These are phyloP conservation scores for Helicosporidium sp. DNA, from an alignment of 139 green algal species.

Conservation along the genomic window DNA sequence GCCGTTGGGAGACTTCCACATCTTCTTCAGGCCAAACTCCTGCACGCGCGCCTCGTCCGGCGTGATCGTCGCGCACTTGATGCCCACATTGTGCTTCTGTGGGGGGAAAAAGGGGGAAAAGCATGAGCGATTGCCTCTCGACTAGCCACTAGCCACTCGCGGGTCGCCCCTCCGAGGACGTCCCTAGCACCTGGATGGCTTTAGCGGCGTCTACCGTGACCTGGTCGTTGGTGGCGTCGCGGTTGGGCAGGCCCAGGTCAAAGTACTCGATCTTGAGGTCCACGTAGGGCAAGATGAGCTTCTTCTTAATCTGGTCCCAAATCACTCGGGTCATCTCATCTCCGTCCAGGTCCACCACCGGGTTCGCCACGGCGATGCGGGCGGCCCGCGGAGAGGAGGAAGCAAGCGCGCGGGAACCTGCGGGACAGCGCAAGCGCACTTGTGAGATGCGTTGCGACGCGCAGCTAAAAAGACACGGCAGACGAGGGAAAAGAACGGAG, in stretches of 20 bases:
- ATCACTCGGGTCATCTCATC: constrained; percentile 69
- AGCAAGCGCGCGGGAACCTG: no score
- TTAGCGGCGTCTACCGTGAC: constrained; percentile 71
- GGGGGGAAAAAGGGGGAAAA: neutral
- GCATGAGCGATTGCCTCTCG: no score
- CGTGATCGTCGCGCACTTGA: constrained; percentile 97
- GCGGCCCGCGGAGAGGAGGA: no score
- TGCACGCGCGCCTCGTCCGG: constrained; percentile 83
- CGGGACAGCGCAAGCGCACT: no score
- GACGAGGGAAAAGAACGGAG: no score
- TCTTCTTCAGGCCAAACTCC: constrained; percentile 89
- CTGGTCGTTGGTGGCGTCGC: constrained; percentile 61
- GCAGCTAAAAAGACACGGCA: no score
- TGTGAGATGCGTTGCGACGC: no score
- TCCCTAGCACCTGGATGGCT: constrained; percentile 45
- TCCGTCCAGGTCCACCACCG: constrained; percentile 86
- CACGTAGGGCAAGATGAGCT: constrained; percentile 79
- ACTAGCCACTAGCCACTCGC: no score
- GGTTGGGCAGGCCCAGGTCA: constrained; percentile 66
- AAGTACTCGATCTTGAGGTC: constrained; percentile 86
- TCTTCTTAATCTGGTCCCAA: constrained; percentile 14
- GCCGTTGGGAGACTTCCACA: constrained; percentile 83
- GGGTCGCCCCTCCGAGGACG: no score
- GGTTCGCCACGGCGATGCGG: constrained; percentile 72
- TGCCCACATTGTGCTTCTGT: constrained; percentile 70